Evolutionary conservation across 2,329 filamentous ascomycete species (phyloP), one percentile per base, ranked within the genome.

Genomic region (Akanthomyces muscarius): DNA sequence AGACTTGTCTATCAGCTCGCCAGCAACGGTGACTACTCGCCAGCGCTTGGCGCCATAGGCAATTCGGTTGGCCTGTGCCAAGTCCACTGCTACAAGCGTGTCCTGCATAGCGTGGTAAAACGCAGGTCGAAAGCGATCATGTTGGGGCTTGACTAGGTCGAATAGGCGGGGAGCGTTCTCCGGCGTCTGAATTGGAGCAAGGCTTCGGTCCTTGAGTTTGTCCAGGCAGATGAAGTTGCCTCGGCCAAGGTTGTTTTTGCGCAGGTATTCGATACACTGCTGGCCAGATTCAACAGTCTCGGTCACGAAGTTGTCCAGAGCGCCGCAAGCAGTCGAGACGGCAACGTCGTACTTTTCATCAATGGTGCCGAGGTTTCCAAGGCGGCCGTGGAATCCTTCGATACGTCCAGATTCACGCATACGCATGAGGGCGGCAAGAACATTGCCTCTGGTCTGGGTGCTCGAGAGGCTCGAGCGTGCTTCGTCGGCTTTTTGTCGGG

Each of bases 211-310:
- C 28, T 92, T 86, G 55, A 98, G 81, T 72, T 94, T 92, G 75
- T 99, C 92, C 18, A 99, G 83, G 68, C 95, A 91, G 70, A 99
- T 98, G 74, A 99, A 98, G 78, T 97, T 97, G 64, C 93, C 95
- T 69, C 96, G 88, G 14, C 95, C 95, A 4, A 99, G 87, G 69
- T 97, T 97, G 70, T 97, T 99, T 81, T 98, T 99, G 62, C 95
- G 88, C 14, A 99, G 83, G 71, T 99, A 95, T 72, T 98, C 95
- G 66, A 99, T 98, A 75, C 96, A 99, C 74, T 98, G 93, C 75
- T 99, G 95, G 67, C 93, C 95, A 64, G 92, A 91, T 70, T 98
- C 95, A 16, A 98, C 94, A 0, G 91, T 93, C 70, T 98, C 95
- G 0, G 96, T 96, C 11, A 99, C 94, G 76, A 99, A 93, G 72